phyloP scores from a whole-genome alignment of 1,284 basidiomycete species.

The Fomitopsis schrenkii region DNA sequence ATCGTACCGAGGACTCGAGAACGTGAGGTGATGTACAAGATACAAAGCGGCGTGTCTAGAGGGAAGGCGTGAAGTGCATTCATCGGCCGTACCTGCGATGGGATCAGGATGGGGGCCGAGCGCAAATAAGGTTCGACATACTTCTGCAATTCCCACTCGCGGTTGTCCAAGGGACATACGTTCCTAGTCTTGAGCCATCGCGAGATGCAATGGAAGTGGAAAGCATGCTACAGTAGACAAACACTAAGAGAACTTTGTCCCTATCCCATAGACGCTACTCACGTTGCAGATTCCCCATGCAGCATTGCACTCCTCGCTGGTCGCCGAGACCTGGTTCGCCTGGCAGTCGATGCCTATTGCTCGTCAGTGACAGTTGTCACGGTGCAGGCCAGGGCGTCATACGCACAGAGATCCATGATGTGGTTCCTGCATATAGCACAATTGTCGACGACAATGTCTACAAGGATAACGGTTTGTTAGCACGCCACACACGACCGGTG shows the following conservation, averaged over 20 bases:
- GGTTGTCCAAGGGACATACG: slow-evolving; percentile 97
- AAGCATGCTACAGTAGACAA: slow-evolving; percentile 74
- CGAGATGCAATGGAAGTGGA: slow-evolving; percentile 99
- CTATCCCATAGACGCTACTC: slow-evolving; percentile 22
- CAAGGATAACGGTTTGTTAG: slow-evolving; percentile 9
- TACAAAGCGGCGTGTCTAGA: background rate
- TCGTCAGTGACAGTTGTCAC: slow-evolving; percentile 4
- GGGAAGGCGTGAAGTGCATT: background rate
- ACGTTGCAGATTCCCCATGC: slow-evolving; percentile 99
- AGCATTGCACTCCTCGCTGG: slow-evolving; percentile 96
- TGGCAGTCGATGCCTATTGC: slow-evolving; percentile 96
- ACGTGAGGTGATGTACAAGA: background rate
- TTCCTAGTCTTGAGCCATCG: slow-evolving; percentile 99
- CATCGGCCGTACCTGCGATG: slow-evolving; percentile 19
- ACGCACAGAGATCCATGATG: slow-evolving; percentile 97
- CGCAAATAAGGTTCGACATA: slow-evolving; percentile 36
- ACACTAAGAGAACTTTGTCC: background rate
- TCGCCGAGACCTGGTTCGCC: slow-evolving; percentile 96
- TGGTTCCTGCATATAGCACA: slow-evolving; percentile 96
- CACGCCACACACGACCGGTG: background rate
- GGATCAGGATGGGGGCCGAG: background rate
- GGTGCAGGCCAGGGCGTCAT: background rate
- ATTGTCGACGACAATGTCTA: slow-evolving; percentile 95
- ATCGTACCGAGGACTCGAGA: background rate
- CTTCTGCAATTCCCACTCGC: slow-evolving; percentile 95